These are phyloP conservation scores for Trichosporon faecale DNA, from an alignment of 1,284 basidiomycete genomes.

Conservation along the genomic window DNA sequence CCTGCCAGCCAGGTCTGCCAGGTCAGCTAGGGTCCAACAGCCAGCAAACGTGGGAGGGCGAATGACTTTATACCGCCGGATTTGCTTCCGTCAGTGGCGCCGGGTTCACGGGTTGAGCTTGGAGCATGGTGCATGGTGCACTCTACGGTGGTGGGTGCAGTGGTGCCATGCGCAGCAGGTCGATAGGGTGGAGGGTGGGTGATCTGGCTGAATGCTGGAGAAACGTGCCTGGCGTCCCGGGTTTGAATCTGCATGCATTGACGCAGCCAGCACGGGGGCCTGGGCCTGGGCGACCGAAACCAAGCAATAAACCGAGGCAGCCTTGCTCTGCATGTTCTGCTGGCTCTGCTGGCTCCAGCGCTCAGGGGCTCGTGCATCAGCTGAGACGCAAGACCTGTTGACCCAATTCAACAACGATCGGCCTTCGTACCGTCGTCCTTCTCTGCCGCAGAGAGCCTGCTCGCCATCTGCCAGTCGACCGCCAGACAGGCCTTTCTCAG, in stretches of 20 bases:
- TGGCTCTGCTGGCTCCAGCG: not conserved
- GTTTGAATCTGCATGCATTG: not conserved
- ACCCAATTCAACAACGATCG: constrained; percentile 1
- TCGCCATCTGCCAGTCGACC: not conserved
- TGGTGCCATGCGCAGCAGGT: not conserved
- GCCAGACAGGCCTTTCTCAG: not conserved
- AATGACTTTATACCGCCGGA: not conserved
- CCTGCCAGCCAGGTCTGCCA: no score
- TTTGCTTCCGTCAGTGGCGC: not conserved
- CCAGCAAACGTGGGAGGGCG: constrained; percentile 1
- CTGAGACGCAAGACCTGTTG: not conserved
- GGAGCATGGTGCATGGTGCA: not conserved
- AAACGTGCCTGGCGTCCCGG: not conserved
- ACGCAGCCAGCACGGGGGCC: not conserved
- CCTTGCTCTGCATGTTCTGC: no score
- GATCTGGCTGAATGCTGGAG: not conserved
- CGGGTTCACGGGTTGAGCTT: not conserved
- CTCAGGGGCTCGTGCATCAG: not conserved
- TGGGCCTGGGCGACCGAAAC: not conserved
- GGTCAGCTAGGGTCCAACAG: not conserved
- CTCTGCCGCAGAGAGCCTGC: not conserved
- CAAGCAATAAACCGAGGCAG: not conserved
- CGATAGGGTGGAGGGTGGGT: not conserved
- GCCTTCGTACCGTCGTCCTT: not conserved
- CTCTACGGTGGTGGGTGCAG: not conserved